Conservation (phyloP, 2,329 filamentous ascomycete genomes). For the Colletotrichum eremochloae region DNA sequence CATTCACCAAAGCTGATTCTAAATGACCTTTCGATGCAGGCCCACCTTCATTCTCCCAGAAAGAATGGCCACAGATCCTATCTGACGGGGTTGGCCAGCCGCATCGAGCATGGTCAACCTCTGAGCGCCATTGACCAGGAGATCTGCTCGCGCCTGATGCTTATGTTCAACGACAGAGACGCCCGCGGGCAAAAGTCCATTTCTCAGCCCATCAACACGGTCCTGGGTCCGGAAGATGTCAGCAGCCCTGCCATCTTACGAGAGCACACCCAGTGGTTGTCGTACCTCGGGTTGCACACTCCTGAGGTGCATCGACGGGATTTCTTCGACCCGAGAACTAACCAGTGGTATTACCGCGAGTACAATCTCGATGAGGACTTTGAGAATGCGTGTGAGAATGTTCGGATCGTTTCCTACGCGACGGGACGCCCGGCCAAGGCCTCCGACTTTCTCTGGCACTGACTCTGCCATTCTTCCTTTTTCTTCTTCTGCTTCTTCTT, state of each 20-base stretch:
- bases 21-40: slow-evolving; percentile 8
- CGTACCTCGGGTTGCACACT: slow-evolving; percentile 31
- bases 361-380: slow-evolving; percentile 40
- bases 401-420: slow-evolving; percentile 24
- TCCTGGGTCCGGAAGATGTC: slow-evolving; percentile 35
- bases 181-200: slow-evolving; percentile 38
- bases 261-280: slow-evolving; percentile 42
- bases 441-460: slow-evolving; percentile 32
- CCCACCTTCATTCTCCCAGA: slow-evolving; percentile 35
- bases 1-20: neutral
- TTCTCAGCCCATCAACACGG: slow-evolving; percentile 34
- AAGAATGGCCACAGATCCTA: slow-evolving; percentile 40
- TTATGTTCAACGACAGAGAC: slow-evolving; percentile 41
- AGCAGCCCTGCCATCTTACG: slow-evolving; percentile 33
- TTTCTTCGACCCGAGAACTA: slow-evolving; percentile 29
- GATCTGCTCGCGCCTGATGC: slow-evolving; percentile 39
- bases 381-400: slow-evolving; percentile 36
- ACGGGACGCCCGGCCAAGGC: slow-evolving; percentile 33
- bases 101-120: slow-evolving; percentile 30
- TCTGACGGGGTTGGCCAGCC: slow-evolving; percentile 23
- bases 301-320: slow-evolving; percentile 32
- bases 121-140: slow-evolving; percentile 38
- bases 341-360: slow-evolving; percentile 37
- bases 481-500: neutral
- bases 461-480: neutral